Base-by-base conservation (phyloP, 495 filamentous ascomycete genomes). In the Friedmanniomyces endolithicus region DNA sequence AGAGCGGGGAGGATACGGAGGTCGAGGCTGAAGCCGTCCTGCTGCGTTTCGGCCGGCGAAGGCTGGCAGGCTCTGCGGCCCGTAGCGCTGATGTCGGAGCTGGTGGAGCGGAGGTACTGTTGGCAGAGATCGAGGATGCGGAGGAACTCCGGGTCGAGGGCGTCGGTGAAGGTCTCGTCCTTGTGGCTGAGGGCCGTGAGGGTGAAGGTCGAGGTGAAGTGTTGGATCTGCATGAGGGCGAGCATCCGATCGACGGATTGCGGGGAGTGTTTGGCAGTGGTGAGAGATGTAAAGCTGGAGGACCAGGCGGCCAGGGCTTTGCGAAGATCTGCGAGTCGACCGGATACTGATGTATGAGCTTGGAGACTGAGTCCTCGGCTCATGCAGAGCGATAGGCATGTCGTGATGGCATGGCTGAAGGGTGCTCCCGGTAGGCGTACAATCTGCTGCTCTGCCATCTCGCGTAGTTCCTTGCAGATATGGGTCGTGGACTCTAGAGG, bases 21-120 rank as follows among this genome's bases (percentile, higher is more conserved):
- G 34, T 55, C 52, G 43, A 55, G 46, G 20, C 39, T 46, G 43
- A 55, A 55, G 12, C 37, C 37, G 17, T 14, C 37, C 16, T 41
- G 37, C 3, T 3, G 3, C 17, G 12, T 19, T 41, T 41, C 37
- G 14, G 37, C 12, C 17, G 37, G 37, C 12, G 37, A 41, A 6
- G 37, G 37, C 37, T 41, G 37, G 37, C 17, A 41, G 12, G 37
- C 14, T 41, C 37, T 4, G 14, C 17, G 12, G 37, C 17, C 6
- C 17, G 37, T 41, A 14, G 37, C 37, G 12, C 16, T 14, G 37
- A 41, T 41, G 14, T 41, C 37, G 12, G 37, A 16, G 37, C 37
- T 41, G 14, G 37, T 19, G 37, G 17, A 16, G 37, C 16, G 14
- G 37, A 41, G 37, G 17, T 41, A 41, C 17, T 41, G 37, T 41